Conservation (phyloP, 225 moss, liverwort and hornwort genomes). For the Neckera pumila region DNA sequence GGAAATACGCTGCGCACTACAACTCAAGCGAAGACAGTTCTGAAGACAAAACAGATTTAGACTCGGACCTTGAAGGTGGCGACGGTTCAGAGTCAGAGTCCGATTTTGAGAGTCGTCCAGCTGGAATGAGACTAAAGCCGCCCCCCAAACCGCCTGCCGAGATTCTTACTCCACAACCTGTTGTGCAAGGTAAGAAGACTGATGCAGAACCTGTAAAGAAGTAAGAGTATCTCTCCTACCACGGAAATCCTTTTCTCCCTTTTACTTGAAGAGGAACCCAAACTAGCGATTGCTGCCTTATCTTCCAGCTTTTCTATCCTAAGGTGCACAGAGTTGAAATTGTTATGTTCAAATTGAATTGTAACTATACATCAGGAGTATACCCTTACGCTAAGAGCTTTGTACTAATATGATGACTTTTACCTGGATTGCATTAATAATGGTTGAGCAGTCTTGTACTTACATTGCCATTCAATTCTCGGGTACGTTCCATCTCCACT, state of each 20-base stretch:
- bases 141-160: conserved; percentile 27
- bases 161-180: not conserved
- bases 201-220: conserved; percentile 3
- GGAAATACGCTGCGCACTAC: not conserved
- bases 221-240: not conserved
- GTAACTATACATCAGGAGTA: not conserved
- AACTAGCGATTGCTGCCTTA: not conserved
- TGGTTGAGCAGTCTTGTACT: conserved; percentile 8
- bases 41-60: conserved; percentile 24
- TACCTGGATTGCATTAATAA: conserved; percentile 27
- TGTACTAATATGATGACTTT: conserved; percentile 15
- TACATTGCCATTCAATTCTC: not conserved
- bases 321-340: not conserved
- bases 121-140: conserved; percentile 6
- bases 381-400: conserved; percentile 1
- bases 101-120: conserved; percentile 6
- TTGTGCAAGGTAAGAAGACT: not conserved
- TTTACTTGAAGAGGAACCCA: not conserved
- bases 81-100: conserved; percentile 25
- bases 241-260: not conserved
- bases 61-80: conserved; percentile 28
- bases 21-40: conserved; percentile 22
- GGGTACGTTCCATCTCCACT: not conserved
- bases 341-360: not conserved
- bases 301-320: not conserved